These are phyloP conservation scores for Backusella tuberculispora DNA, from an alignment of 192 early-diverging fungal genomes.

Conservation along the genomic window DNA sequence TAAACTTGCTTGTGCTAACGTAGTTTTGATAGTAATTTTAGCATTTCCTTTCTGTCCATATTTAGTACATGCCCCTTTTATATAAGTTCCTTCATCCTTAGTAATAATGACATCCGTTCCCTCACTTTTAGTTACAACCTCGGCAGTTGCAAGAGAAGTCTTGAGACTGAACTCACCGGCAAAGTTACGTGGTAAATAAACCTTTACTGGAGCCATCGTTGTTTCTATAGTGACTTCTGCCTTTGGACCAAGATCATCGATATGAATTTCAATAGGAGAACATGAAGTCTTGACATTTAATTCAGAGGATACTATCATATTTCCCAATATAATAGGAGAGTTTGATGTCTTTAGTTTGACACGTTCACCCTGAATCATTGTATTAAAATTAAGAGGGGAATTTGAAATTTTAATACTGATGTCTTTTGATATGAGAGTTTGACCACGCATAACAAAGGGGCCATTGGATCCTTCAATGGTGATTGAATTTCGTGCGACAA, in stretches of 20 bases:
- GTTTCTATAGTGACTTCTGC: background rate
- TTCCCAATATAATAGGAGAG: background rate
- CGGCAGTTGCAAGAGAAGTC: background rate
- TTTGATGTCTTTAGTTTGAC: constrained; percentile 9
- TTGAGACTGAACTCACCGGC: constrained; percentile 3
- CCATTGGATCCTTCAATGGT: background rate
- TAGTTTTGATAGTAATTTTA: constrained; percentile 10
- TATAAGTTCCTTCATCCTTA: background rate
- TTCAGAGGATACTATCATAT: background rate
- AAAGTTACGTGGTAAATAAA: constrained; percentile 4
- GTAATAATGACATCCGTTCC: background rate
- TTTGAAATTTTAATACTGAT: background rate
- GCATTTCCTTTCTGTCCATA: background rate
- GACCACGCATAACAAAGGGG: background rate
- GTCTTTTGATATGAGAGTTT: background rate
- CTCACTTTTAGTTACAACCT: background rate
- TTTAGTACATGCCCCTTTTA: background rate
- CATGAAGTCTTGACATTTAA: background rate
- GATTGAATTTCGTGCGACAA: background rate
- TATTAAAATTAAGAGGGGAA: background rate
- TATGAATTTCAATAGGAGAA: constrained; percentile 13
- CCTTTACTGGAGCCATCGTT: background rate
- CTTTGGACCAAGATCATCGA: background rate
- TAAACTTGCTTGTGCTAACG: constrained; percentile 1
- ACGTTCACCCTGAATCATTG: background rate